Evolutionary conservation across 1,284 basidiomycete species (phyloP), one percentile per base, ranked within the genome.

Genomic region (Sanghuangporus sanghuang): DNA sequence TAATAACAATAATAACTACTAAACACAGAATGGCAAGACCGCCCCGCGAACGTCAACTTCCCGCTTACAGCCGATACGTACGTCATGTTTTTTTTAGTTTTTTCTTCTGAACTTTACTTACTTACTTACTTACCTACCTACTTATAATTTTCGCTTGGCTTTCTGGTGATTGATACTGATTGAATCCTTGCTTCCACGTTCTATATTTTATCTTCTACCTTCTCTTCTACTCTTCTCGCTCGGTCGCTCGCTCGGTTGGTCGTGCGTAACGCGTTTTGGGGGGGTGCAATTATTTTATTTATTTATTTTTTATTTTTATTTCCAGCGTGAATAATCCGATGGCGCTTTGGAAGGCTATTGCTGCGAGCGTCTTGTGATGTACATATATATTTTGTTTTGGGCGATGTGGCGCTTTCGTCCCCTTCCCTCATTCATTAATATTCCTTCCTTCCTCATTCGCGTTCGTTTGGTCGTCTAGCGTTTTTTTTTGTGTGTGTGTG

Each of bases 21-120:
- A 7, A n/a, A 7, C 6, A 42, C 66, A 85, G 83, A 85, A 73
- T 86, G 84, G 84, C 83, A 85, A 72, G 75, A 80, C 64, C 84
- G 84, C 67, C 76, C 77, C 11, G 83, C 83, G 14, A 77, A 80
- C 68, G 69, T 81, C 50, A 84, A 80, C 68, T 74, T 85, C 35
- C 79, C 79, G 2, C 66, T 85, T 50, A 83, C 79, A 3, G 70
- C 73, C 16, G 76, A 81, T 52, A 82, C 73, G 84, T 83, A 65
- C 70, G 82, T 69, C 12, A 48, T 11, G 42, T 52, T 23, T 39
- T 36, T 56, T n/a, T n/a, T n/a, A n/a, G n/a, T n/a, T n/a, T n/a
- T 67, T 66, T 36, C 64, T 49, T 18, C 46, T 54, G 40, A 52
- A 44, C 18, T 50, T 18, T 52, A n/a, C n/a, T n/a, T n/a, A n/a